Evolutionary conservation across 2,329 filamentous ascomycete genomes (phyloP), one percentile per base, ranked within the genome.

Genomic region (Venturia asperata): DNA sequence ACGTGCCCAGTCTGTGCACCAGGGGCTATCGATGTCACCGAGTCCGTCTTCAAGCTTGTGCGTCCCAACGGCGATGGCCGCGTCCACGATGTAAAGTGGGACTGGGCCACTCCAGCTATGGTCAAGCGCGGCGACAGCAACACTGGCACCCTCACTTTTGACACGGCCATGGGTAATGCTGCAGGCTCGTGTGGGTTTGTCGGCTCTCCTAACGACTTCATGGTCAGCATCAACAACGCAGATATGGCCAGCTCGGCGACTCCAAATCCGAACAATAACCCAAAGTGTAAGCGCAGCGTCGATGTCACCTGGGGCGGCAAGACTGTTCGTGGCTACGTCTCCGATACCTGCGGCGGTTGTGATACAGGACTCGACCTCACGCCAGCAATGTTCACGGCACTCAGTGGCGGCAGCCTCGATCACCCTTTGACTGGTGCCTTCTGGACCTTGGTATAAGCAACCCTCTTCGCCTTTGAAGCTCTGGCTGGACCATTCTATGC

Each of bases 201-300:
- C 1, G 68, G 65, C 61, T 10, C 21, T 11, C 60, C 66, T 27
- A 7, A 34, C 7, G 68, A 72, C n/a, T 52, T 63, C 34, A 68
- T 72, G 62, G 68, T 68, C 61, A 70, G 71, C 39, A 61, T 71
- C 56, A 66, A 69, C 21, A 41, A 66, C 34, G 24, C 47, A 15
- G 62, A 67, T 27, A 71, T 71, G 68, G 41, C 63, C 17, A 62
- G 52, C 52, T 52, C 47, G 1, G 47, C 47, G 10, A 52, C 21
- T 10, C 47, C 66, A 5, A 71, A 73, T 45, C 68, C 71, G 5
- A 73, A 73, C 65, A 66, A 67, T 3, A 73, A 73, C 66, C 67
- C 69, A 19, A 64, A 66, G 39, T 73, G 71, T 61, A 68, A 70
- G 65, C 68, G 67, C 61, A 67, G 52, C 43, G 67, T 68, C 47